A percentile compares a stretch with the other conserved stretches of the same genome.
These are phyloP conservation scores for Schoenoplectus tabernaemontani DNA, from an alignment of 202 grass and related monocot species.

Conservation along the genomic window DNA sequence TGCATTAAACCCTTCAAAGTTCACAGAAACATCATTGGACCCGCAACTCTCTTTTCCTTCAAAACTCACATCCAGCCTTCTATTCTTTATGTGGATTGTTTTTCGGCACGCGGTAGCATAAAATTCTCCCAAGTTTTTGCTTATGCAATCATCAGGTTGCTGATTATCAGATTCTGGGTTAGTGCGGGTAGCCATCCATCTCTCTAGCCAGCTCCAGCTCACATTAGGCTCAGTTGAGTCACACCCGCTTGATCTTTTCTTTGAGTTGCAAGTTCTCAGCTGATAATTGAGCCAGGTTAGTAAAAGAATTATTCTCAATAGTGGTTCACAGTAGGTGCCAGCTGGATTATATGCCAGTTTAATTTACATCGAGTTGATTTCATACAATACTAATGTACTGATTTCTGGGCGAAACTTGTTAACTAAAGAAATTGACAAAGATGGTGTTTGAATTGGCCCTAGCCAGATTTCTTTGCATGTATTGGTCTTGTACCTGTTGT, in stretches of 20 bases:
- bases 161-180: slow-evolving; percentile 30
- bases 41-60: no score
- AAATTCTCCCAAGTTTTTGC: slow-evolving; percentile 42
- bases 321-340: not conserved
- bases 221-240: slow-evolving; percentile 55
- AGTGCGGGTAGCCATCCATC: slow-evolving; percentile 88
- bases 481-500: slow-evolving; percentile 48
- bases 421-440: no score
- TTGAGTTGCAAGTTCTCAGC: slow-evolving; percentile 59
- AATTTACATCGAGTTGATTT: not conserved
- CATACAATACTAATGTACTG: not conserved
- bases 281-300: slow-evolving; percentile 11
- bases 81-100: slow-evolving; percentile 38
- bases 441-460: not conserved
- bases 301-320: not conserved
- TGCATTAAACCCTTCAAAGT: slow-evolving; percentile 49
- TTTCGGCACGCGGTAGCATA: slow-evolving; percentile 27
- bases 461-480: not conserved
- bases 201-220: slow-evolving; percentile 99
- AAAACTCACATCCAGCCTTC: no score
- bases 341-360: not conserved
- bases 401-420: no score
- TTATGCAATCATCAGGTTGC: slow-evolving; percentile 43
- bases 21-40: slow-evolving; percentile 87
- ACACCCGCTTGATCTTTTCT: slow-evolving; percentile 45